Base-by-base conservation (phyloP, 495 filamentous ascomycete genomes). In the Tuber microsphaerosporum region DNA sequence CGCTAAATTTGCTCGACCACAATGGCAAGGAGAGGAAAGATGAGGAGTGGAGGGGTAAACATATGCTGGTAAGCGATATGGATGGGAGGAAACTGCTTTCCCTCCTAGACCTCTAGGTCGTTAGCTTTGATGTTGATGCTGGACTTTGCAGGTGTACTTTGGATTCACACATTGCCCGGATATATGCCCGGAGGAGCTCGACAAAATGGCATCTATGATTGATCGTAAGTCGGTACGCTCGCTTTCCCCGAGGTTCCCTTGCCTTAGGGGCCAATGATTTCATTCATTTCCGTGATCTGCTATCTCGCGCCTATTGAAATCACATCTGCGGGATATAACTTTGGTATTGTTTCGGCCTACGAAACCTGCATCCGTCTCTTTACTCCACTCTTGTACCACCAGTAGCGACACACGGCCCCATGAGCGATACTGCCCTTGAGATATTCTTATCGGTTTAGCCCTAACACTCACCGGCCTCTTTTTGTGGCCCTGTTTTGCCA, bases 151-250 rank as follows among this genome's bases (percentile, higher is more conserved):
- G 92, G 90, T 97, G 69, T 99, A 99, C 85, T 99, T 98, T 83
- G 95, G 95, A 79, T 99, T 99, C 89, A 93, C 93, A 20, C 94
- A 97, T 84, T 99, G 95, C 84, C 95, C 95, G 19, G 95, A 99
- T 84, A 99, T 99, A 84, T 99, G 95, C 87, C 95, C 95, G 43
- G 95, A 99, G 79, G 95, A 99, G 86, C 90, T 99, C 73, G 95
- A 99, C 84, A 99, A 99, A 86, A 97, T 99, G 94, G 93, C 94
- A 70, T 86, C 86, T 77, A 97, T 97, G 87, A 92, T 96, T 82
- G 93, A 97, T 83, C 86, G 92, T 83, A 75, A 65, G 93, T 95
- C 70, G 87, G 89, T 79, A 88, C 83, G 69, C 76, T 85, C 72
- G 2, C 20, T 14, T 5, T n/a, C 1, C 5, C 26, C 26, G 26